Base-by-base conservation (phyloP, 768 basidiomycete genomes). In the Dendrothele bispora region DNA sequence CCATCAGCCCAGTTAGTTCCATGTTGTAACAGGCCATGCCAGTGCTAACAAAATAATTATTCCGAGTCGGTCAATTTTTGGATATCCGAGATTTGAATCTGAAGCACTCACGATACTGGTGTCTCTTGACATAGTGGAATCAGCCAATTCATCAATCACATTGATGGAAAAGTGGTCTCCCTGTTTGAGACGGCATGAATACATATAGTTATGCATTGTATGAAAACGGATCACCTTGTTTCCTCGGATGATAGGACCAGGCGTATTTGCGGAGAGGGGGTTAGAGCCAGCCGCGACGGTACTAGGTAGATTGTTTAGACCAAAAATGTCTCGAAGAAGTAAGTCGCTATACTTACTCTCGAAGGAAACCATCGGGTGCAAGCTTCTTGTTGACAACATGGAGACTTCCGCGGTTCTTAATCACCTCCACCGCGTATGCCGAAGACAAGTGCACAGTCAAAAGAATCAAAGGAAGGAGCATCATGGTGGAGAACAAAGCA, bases 131-230 rank as follows among this genome's bases (percentile, higher is more conserved):
- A 77, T 71, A 1, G 64, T 58, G 7, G 61, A 52, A 27, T 77
- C 71, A 4, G 54, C 59, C 15, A 77, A 61, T n/a, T 46, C 12
- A 41, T 77, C 68, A 11, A 60, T 54, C 5, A 77, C 71, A 34
- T 71, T 70, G 43, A 77, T 57, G 26, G 38, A 21, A 39, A 73
- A 67, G 36, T 55, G 43, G 29, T 66, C 62, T 7, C 71, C 65
- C 54, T 43, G n/a, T n/a, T n/a, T n/a, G n/a, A n/a, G n/a, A n/a
- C n/a, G n/a, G n/a, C n/a, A n/a, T n/a, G n/a, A n/a, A n/a, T 38
- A 28, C 37, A n/a, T 46, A 7, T n/a, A 46, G 24, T 21, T 50
- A 2, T 25, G 24, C 11, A 11, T 39, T 40, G 37, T 17, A 8
- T 4, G 18, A n/a, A 10, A 4, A 5, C 0, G 14, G 20, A 40